These are phyloP conservation scores for Epichloe amarillans DNA, from an alignment of 2,329 filamentous ascomycete species.

Conservation along the genomic window DNA sequence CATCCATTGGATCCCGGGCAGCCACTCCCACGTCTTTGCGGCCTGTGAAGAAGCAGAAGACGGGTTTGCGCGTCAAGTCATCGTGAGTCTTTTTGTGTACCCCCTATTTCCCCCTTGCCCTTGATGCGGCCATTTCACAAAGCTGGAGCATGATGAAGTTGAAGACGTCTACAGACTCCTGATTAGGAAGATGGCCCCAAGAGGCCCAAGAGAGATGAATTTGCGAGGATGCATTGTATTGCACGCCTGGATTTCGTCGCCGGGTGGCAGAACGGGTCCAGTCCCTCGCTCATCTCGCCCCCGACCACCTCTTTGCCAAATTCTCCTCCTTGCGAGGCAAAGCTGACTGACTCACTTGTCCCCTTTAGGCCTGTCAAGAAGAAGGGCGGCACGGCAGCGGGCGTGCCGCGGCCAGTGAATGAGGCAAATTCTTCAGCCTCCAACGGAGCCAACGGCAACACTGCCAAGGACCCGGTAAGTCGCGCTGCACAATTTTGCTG, in stretches of 20 bases:
- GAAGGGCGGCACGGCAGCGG: conserved; percentile 54
- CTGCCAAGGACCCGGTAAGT: conserved; percentile 39
- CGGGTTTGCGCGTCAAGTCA: conserved; percentile 51
- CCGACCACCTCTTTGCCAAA: not conserved
- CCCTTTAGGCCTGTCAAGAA: conserved; percentile 56
- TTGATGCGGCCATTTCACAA: not conserved
- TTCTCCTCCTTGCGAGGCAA: not conserved
- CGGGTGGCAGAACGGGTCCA: not conserved
- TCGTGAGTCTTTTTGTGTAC: conserved; percentile 40
- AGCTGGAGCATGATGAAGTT: not conserved
- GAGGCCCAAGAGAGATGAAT: not conserved
- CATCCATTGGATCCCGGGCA: conserved; percentile 41
- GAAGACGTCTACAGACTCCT: not conserved
- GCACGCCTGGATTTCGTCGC: not conserved
- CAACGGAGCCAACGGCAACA: conserved; percentile 44
- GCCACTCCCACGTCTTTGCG: conserved; percentile 44
- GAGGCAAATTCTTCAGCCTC: conserved; percentile 46
- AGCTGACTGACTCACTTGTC: not conserved
- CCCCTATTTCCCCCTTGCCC: not conserved
- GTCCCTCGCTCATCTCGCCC: too few species aligned
- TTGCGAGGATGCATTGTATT: not conserved
- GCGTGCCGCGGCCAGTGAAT: conserved; percentile 51
- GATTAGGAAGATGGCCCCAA: not conserved
- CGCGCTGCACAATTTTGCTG: not conserved
- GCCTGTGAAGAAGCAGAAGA: conserved; percentile 45